These are phyloP conservation scores for Saturnispora sanitii DNA, from an alignment of 805 yeast species.

Conservation along the genomic window DNA sequence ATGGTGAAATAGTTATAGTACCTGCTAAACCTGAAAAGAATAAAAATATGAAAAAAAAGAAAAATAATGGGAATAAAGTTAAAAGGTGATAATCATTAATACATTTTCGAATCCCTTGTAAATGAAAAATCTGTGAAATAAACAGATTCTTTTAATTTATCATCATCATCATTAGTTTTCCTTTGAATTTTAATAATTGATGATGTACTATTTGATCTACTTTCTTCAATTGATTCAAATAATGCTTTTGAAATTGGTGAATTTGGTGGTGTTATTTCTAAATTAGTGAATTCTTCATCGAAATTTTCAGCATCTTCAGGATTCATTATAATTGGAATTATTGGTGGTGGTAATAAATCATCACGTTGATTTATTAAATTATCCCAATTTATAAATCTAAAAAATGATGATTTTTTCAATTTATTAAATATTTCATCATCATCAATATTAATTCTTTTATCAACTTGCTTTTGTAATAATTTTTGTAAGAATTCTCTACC, in stretches of 20 bases:
- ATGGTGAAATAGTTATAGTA: neutral
- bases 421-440: constrained; percentile 34
- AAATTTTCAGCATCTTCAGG: constrained; percentile 81
- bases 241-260: constrained; percentile 23
- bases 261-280: constrained; percentile 40
- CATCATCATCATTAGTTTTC: constrained; percentile 16
- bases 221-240: constrained; percentile 23
- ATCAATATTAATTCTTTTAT: constrained; percentile 51
- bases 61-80: neutral
- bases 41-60: neutral
- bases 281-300: constrained; percentile 65
- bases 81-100: constrained; percentile 38
- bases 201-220: constrained; percentile 25
- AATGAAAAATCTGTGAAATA: constrained; percentile 27
- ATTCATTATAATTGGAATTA: constrained; percentile 71
- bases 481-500: constrained; percentile 67
- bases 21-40: neutral
- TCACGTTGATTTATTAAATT: constrained; percentile 40
- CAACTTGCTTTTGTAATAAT: constrained; percentile 59
- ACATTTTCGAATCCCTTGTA: constrained; percentile 18
- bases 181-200: constrained; percentile 26
- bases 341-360: constrained; percentile 64
- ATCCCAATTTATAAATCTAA: constrained; percentile 68
- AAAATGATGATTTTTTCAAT: constrained; percentile 60
- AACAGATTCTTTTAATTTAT: constrained; percentile 23